These are phyloP conservation scores for Fusarium mexicanum DNA, from an alignment of 2,329 filamentous ascomycete species.

Conservation along the genomic window DNA sequence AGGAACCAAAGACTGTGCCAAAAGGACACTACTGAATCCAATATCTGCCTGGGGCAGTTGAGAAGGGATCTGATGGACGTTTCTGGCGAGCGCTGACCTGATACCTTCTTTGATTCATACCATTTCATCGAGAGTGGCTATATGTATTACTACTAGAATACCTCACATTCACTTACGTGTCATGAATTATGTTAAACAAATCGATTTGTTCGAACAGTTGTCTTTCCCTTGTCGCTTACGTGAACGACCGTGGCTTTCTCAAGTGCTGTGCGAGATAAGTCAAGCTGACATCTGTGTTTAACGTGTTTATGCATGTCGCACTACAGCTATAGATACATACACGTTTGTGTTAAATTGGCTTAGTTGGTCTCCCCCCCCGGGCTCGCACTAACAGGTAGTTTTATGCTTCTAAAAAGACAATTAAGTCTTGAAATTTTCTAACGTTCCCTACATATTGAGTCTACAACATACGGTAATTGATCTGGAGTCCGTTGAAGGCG, in stretches of 20 bases:
- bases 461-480: neutral
- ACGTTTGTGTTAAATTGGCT: too few species aligned
- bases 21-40: accelerated
- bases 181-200: neutral
- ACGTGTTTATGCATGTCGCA: too few species aligned
- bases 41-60: neutral
- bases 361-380: too few species aligned
- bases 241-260: neutral
- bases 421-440: accelerated
- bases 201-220: neutral
- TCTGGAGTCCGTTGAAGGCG: neutral
- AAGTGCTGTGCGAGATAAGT: accelerated
- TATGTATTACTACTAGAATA: constrained; percentile 20
- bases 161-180: constrained; percentile 16
- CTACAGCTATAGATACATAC: too few species aligned
- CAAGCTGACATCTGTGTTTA: neutral
- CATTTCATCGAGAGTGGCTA: neutral
- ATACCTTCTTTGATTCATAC: constrained; percentile 19
- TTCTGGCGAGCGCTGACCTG: neutral
- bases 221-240: accelerated
- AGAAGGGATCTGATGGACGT: neutral
- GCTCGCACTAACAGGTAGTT: too few species aligned
- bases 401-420: neutral
- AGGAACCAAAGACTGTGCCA: accelerated
- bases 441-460: accelerated